phyloP scores from a whole-genome alignment of 495 filamentous ascomycete genomes.

The Aspergillus coremiiformis region DNA sequence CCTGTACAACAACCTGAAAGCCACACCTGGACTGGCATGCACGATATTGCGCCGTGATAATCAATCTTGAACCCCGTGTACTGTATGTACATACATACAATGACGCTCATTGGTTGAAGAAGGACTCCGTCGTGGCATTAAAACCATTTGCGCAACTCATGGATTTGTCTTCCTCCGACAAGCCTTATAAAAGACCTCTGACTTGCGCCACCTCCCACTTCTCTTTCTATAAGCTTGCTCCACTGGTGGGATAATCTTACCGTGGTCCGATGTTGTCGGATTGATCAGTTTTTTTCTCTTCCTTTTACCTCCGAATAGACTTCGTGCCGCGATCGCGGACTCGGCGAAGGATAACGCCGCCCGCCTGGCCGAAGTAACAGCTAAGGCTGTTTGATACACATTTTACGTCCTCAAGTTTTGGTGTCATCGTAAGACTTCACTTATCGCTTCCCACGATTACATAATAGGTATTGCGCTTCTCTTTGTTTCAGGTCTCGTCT shows the following conservation, averaged over 20 bases:
- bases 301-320: not conserved
- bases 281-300: not conserved
- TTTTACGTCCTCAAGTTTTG: not conserved
- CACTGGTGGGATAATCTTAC: constrained; percentile 1
- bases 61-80: too few species aligned
- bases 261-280: not conserved
- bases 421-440: not conserved
- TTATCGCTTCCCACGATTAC: not conserved
- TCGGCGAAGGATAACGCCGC: constrained; percentile 15
- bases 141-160: constrained; percentile 12
- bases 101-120: not conserved
- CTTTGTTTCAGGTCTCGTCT: not conserved
- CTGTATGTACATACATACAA: too few species aligned
- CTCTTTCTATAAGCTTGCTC: not conserved
- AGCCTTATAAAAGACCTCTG: not conserved
- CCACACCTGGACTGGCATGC: too few species aligned
- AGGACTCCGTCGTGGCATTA: constrained; percentile 6
- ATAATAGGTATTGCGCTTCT: not conserved
- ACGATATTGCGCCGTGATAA: too few species aligned
- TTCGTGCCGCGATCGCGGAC: constrained; percentile 14
- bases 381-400: not conserved
- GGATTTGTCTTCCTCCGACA: not conserved
- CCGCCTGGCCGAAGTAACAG: not conserved
- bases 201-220: constrained; percentile 3
- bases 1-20: too few species aligned